Evolutionary conservation across 306 rosid species (phyloP).

Genomic region (Psophocarpus tetragonolobus): DNA sequence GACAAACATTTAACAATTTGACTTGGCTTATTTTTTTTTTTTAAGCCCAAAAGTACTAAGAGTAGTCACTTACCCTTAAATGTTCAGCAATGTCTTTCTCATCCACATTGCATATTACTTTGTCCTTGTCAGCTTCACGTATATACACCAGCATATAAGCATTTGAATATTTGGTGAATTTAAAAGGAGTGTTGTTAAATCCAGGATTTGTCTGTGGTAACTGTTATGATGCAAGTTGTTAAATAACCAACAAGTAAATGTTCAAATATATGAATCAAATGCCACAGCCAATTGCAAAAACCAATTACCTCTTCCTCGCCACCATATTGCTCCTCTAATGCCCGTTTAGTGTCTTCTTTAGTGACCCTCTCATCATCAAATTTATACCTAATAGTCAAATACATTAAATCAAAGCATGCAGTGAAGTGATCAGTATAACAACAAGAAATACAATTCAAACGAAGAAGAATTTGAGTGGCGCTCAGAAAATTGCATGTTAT

Average conservation of each 20-base stretch:
- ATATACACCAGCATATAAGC: slow-evolving; percentile 99
- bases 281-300: slow-evolving; percentile 22
- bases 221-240: slow-evolving; percentile 49
- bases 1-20: not conserved
- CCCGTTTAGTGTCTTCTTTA: slow-evolving; percentile 92
- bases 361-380: slow-evolving; percentile 98
- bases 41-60: not conserved
- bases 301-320: slow-evolving; percentile 93
- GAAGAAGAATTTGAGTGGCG: not conserved
- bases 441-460: slow-evolving; percentile 22
- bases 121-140: slow-evolving; percentile 96
- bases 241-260: slow-evolving; percentile 21
- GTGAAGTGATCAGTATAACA: not conserved
- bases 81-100: slow-evolving; percentile 99
- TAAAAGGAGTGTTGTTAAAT: slow-evolving; percentile 93
- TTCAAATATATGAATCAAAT: slow-evolving; percentile 24
- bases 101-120: slow-evolving; percentile 94
- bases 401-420: slow-evolving; percentile 27
- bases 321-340: slow-evolving; percentile 98
- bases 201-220: slow-evolving; percentile 98
- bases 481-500: not conserved
- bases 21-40: slow-evolving; percentile 8
- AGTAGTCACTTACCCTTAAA: slow-evolving; percentile 71
- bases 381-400: slow-evolving; percentile 64
- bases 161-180: slow-evolving; percentile 94